Percentiles rank a stretch among this genome's conserved stretches.
These are phyloP conservation scores for Yamadazyma insecticola DNA, from an alignment of 805 yeast species.

Conservation along the genomic window DNA sequence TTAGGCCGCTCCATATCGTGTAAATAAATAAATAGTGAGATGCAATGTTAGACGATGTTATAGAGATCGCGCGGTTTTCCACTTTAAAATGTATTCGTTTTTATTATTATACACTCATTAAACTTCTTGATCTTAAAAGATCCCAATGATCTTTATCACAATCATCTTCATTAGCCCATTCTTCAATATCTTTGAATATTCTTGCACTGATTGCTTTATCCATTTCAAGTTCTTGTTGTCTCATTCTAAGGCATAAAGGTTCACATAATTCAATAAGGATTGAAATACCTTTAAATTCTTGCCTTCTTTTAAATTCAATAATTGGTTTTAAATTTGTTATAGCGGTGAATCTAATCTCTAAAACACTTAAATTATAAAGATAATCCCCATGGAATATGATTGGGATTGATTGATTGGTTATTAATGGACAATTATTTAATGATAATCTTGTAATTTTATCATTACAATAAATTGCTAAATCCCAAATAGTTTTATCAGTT, in stretches of 20 bases:
- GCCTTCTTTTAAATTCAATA: conserved; percentile 61
- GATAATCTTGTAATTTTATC: conserved; percentile 58
- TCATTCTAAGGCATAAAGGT: conserved; percentile 52
- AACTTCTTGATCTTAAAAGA: no score
- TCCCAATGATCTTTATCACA: conserved; percentile 15
- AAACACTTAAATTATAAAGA: conserved; percentile 59
- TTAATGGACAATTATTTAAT: conserved; percentile 61
- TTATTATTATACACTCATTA: no score
- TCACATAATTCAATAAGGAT: conserved; percentile 81
- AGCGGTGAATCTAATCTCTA: conserved; percentile 68
- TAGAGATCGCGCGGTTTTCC: no score
- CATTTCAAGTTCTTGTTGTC: conserved; percentile 54
- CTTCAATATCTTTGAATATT: conserved; percentile 58
- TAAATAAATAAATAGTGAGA: no score
- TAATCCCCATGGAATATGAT: conserved; percentile 40
- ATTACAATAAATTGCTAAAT: conserved; percentile 54
- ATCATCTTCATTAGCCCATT: conserved; percentile 57
- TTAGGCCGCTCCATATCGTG: no score
- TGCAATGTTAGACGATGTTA: no score
- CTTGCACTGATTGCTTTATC: conserved; percentile 53
- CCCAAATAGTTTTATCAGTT: conserved; percentile 78
- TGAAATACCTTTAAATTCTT: conserved; percentile 38
- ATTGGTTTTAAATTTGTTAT: conserved; percentile 59
- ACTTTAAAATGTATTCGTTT: no score
- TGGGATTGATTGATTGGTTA: conserved; percentile 60